phyloP scores from a whole-genome alignment of 2,329 filamentous ascomycete genomes.

The Pyrenophora graminea region DNA sequence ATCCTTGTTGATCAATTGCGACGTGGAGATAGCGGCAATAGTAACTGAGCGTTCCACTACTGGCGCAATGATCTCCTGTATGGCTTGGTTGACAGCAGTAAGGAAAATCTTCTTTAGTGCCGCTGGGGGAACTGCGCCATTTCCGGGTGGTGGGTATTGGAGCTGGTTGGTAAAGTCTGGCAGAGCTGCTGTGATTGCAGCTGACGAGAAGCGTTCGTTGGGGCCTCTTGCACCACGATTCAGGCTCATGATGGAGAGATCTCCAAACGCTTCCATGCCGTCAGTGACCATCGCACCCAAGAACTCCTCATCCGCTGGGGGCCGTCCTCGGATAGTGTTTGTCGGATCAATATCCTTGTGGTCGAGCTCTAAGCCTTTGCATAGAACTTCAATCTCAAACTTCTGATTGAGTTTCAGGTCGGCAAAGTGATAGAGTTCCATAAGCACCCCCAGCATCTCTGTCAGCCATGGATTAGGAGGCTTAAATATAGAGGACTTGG shows the following conservation, averaged over 20 bases:
- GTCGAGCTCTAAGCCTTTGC: constrained; percentile 88
- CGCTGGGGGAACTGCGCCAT: constrained; percentile 70
- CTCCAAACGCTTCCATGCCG: constrained; percentile 79
- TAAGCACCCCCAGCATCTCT: constrained; percentile 88
- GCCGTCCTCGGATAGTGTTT: constrained; percentile 79
- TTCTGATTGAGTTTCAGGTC: constrained; percentile 96
- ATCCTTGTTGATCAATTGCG: constrained; percentile 94
- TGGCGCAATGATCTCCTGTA: constrained; percentile 95
- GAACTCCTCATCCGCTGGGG: constrained; percentile 64
- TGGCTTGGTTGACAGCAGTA: constrained; percentile 82
- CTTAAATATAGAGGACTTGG: constrained; percentile 83
- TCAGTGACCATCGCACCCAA: constrained; percentile 63
- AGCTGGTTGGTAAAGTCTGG: constrained; percentile 82
- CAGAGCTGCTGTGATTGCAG: constrained; percentile 76
- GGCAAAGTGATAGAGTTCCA: constrained; percentile 90
- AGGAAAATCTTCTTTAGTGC: constrained; percentile 76
- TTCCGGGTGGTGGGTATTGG: constrained; percentile 70
- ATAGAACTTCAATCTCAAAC: constrained; percentile 97
- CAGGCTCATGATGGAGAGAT: constrained; percentile 65
- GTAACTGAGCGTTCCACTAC: constrained; percentile 97
- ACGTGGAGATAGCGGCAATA: constrained; percentile 94
- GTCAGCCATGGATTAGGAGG: constrained; percentile 97
- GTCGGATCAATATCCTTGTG: constrained; percentile 90
- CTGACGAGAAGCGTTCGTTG: constrained; percentile 74
- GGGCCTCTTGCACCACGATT: constrained; percentile 67